Evolutionary conservation across 2,329 filamentous ascomycete genomes (phyloP).

Genomic region (Penicillium sp.): DNA sequence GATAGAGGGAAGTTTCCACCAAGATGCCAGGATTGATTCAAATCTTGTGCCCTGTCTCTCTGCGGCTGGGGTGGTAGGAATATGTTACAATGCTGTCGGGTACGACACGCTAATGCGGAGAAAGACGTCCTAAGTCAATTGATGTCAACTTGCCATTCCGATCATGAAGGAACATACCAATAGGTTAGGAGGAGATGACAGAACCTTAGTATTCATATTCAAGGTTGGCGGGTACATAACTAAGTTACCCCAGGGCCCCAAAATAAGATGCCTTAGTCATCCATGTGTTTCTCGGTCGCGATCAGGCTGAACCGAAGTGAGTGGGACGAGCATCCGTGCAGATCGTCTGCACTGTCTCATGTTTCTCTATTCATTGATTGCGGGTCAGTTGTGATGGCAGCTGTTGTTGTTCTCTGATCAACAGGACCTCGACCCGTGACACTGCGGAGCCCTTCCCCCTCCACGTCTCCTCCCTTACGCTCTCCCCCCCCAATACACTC

Average conservation of each 20-base stretch:
- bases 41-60: too few relatives aligned
- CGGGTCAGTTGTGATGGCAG: slow-evolving; percentile 19
- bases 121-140: too few relatives aligned
- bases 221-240: too few relatives aligned
- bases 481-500: slow-evolving; percentile 30
- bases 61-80: too few relatives aligned
- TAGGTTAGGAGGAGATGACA: too few relatives aligned
- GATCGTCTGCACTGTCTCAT: slow-evolving; percentile 13
- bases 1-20: too few relatives aligned
- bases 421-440: slow-evolving; percentile 29
- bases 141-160: too few relatives aligned
- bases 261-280: slow-evolving; percentile 32
- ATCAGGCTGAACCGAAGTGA: slow-evolving; percentile 26
- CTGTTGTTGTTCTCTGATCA: slow-evolving; percentile 23
- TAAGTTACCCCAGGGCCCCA: not conserved
- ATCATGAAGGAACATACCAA: too few relatives aligned
- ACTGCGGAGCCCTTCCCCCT: slow-evolving; percentile 25
- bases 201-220: too few relatives aligned
- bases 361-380: not conserved
- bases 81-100: too few relatives aligned
- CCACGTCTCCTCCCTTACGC: slow-evolving; percentile 28
- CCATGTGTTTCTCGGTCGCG: slow-evolving; percentile 23
- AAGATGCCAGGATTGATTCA: too few relatives aligned
- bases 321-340: slow-evolving; percentile 22
- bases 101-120: too few relatives aligned